These are phyloP conservation scores for Turnera subulata DNA, from an alignment of 345 rosid genomes.

Conservation along the genomic window DNA sequence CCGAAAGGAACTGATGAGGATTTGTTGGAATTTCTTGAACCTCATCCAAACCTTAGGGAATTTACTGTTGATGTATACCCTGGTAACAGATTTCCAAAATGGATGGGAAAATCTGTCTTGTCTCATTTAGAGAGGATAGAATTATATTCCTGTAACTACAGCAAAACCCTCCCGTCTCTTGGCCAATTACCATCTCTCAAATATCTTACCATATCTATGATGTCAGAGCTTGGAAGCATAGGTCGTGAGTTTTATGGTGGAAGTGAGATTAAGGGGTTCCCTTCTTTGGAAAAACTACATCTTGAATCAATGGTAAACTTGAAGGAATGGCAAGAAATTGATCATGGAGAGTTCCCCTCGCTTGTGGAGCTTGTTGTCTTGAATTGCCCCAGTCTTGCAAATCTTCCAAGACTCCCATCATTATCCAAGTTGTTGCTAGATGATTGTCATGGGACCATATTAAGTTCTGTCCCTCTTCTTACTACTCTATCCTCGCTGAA, in stretches of 20 bases:
- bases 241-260: conserved; percentile 15
- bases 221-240: conserved; percentile 2
- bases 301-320: conserved; percentile 9
- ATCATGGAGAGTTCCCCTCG: conserved; percentile 26
- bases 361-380: conserved; percentile 24
- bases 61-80: conserved; percentile 3
- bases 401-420: conserved; percentile 10
- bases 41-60: conserved; percentile 6
- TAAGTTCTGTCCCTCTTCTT: background rate
- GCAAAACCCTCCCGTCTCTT: conserved; percentile 5
- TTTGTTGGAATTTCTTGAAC: conserved; percentile 12
- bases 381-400: conserved; percentile 23
- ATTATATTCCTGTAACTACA: conserved; percentile 4
- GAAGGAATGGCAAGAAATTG: conserved; percentile 11
- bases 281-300: conserved; percentile 2
- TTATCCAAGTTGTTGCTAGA: conserved; percentile 1
- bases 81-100: conserved; percentile 8
- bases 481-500: background rate
- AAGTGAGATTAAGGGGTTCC: too few relatives aligned
- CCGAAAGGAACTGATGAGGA: background rate
- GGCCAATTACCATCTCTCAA: conserved; percentile 12
- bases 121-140: conserved; percentile 1
- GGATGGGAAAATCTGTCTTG: conserved; percentile 16
- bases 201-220: background rate
- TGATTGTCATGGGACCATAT: conserved; percentile 1